Evolutionary conservation across 768 basidiomycete genomes (phyloP), one percentile per base, ranked within the genome.

Genomic region (Rhodotorula diobovata): DNA sequence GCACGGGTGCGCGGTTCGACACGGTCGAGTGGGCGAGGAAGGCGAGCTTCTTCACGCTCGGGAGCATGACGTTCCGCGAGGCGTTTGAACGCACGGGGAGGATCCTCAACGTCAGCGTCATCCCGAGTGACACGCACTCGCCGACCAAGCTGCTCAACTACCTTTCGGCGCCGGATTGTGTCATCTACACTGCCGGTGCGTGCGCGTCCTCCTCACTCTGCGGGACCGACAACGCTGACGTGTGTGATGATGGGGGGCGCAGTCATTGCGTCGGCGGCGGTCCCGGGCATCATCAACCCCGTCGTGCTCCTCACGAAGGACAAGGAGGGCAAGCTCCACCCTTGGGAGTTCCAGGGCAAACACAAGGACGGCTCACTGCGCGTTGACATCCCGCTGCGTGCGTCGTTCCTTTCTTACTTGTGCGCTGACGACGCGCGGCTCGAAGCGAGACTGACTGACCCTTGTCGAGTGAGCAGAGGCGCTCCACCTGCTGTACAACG

Each of bases 81-180:
- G 95, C 95, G 2, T 98, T 95, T 77, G 81, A 91, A 77, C 84
- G 89, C 75, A 99, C 96, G 0, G 95, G 95, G 35, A 60, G 95
- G 50, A 90, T 95, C 37, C 83, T 99, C 43, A 98, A 97, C 78
- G 88, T 98, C 39, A 93, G 91, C 23, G 63, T 73, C 62, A 72
- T 72, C 37, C 71, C 67, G 12, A 70, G 78, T 63, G 74, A 74
- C 32, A 73, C 76, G 32, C 71, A 69, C 71, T 93, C 91, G 21
- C 96, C 96, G 4, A 97, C 96, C 4, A 97, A 97, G 80, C 82
- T 99, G 5, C 83, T 99, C 20, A 99, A 98, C 79, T 93, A 96
- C 78, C 86, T 97, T 71, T 94, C 93, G 30, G 90, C 93, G n/a
- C 96, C 96, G 0, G 90, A 98, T 72, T 84, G 83, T 75, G 78